These are phyloP conservation scores for Penicillium sclerotigenum DNA, from an alignment of 2,329 filamentous ascomycete species.

Conservation along the genomic window DNA sequence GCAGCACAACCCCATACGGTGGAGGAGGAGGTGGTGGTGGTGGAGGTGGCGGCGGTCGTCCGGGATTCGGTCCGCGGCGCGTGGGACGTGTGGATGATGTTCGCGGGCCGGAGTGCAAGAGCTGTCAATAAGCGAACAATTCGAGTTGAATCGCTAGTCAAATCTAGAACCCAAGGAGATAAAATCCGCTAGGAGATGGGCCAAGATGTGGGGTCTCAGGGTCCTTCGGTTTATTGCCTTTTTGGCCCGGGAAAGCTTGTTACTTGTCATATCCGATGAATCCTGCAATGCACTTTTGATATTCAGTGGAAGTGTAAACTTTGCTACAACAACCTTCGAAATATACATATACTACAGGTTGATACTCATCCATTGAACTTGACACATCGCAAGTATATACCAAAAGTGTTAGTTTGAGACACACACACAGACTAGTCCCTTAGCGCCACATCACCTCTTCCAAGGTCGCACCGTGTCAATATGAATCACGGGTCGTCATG, in stretches of 20 bases:
- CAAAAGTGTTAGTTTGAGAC: neutral
- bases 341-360: neutral
- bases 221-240: neutral
- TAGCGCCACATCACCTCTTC: constrained; percentile 7
- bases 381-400: neutral
- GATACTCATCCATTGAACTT: neutral
- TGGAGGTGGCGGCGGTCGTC: constrained; percentile 29
- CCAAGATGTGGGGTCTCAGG: no score
- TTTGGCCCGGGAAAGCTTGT: neutral
- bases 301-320: neutral
- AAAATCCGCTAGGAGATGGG: neutral
- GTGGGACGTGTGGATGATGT: constrained; percentile 49
- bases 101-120: constrained; percentile 47
- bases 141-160: no score
- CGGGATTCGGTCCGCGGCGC: constrained; percentile 35
- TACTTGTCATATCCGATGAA: neutral
- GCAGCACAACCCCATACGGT: constrained; percentile 17
- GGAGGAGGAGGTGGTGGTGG: constrained; percentile 26
- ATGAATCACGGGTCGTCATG: constrained; percentile 13
- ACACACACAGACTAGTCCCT: neutral
- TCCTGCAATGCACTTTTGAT: neutral
- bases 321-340: neutral
- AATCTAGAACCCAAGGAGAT: neutral
- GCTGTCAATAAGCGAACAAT: constrained; percentile 33
- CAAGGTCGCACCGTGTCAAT: constrained; percentile 8